A percentile compares a stretch with the other conserved stretches of the same genome.
Evolutionary conservation across 2,329 filamentous ascomycete species (phyloP).

Genomic region (Bisporella sp.): DNA sequence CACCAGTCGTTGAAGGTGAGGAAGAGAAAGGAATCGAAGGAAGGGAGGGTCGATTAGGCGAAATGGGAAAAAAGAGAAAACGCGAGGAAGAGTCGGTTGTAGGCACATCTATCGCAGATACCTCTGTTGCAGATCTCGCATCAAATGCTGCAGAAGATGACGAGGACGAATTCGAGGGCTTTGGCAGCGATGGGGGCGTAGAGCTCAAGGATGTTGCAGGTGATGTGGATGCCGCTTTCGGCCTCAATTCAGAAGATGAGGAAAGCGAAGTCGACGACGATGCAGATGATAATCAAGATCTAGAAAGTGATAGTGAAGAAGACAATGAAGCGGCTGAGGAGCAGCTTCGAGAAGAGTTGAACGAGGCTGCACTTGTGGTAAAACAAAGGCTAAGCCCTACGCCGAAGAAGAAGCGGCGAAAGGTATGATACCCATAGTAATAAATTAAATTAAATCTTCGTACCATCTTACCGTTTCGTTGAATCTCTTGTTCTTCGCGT

Average conservation of each 20-base stretch:
- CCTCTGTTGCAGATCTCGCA: constrained; percentile 25
- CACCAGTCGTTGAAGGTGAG: constrained; percentile 52
- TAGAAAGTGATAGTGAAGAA: constrained; percentile 18
- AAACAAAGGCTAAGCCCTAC: constrained; percentile 11
- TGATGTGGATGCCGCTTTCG: constrained; percentile 25
- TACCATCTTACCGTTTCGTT: too few relatives aligned
- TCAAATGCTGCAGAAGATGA: constrained; percentile 20
- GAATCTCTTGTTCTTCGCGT: too few relatives aligned
- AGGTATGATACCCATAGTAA: constrained; percentile 14
- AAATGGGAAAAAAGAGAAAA: constrained; percentile 80
- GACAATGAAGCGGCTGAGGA: constrained; percentile 23
- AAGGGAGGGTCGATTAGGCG: constrained; percentile 70
- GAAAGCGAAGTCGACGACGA: constrained; percentile 35
- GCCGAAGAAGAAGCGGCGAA: constrained; percentile 27
- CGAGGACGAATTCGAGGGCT: constrained; percentile 40
- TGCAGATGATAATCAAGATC: constrained; percentile 33
- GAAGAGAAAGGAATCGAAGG: constrained; percentile 53
- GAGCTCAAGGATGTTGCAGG: constrained; percentile 21
- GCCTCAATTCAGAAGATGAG: constrained; percentile 29
- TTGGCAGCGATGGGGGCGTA: constrained; percentile 32
- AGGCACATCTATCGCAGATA: constrained; percentile 25
- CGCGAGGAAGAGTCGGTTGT: constrained; percentile 44
- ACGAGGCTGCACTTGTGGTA: constrained; percentile 15
- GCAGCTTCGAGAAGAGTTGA: constrained; percentile 23
- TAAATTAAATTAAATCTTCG: too few relatives aligned